Evolutionary conservation across 2,329 filamentous ascomycete genomes (phyloP), one percentile per base, ranked within the genome.

Genomic region (Arthrobotrys iridis): DNA sequence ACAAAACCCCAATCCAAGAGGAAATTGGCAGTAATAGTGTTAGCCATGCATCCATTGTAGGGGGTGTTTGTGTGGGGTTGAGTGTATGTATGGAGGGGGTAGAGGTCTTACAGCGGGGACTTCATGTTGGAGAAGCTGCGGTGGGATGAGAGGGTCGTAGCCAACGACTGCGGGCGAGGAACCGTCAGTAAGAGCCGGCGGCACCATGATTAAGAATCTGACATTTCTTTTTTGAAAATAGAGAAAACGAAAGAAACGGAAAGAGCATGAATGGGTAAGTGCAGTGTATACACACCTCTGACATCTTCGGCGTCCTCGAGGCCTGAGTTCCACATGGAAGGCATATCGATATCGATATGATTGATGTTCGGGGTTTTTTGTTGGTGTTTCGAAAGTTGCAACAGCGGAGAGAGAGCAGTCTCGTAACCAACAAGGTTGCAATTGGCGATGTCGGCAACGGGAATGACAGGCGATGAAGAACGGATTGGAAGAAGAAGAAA

Each of bases 91-190:
- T 58, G 48, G 45, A 30, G 43, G 57, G 37, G 28, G 45, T 11
- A n/a, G 28, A n/a, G 22, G 35, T 59, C 76, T 50, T 77, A 79
- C 78, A 48, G 77, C 68, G 43, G 79, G 78, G 46, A 79, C 63
- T 66, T 79, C 78, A 20, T 78, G 77, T 45, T 79, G 79, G 50
- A 79, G 77, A 20, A 79, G 73, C 43, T 77, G 77, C 0, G 79
- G 79, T 41, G 78, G 70, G 26, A 79, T 79, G 65, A 79, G 74
- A 64, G 79, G 79, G 50, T 79, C 79, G 52, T 79, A 77, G 33
- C 79, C 78, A 63, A 79, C 20, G 46, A 79, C 79, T 79, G 63
- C 41, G 22, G 50, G 26, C 5, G 5, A 24, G 30, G 24, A 30
- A 28, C 50, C 33, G 43, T 43, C 35, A 45, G 30, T 40, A 59